Evolutionary conservation across 257 asterid species (phyloP), one percentile per base, ranked within the genome.

Genomic region (Leonotis leonurus): DNA sequence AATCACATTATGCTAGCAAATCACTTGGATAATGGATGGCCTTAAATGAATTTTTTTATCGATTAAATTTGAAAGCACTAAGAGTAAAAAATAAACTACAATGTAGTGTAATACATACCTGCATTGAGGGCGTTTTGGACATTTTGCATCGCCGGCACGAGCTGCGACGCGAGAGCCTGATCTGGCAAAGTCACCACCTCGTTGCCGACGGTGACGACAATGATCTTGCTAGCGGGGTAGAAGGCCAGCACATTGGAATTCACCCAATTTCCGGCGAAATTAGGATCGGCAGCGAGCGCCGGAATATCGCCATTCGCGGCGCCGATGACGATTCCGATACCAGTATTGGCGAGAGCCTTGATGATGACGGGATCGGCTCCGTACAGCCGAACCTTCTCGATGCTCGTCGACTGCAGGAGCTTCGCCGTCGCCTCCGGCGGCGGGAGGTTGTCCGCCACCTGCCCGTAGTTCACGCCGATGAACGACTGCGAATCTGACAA

Each of bases 111-210:
- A n/a, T 5, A 14, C 2, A 3, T 1, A 43, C 98, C 96, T 6
- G 94, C 90, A 57, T 81, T 79, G 80, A 93, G 95, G 92, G 97
- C 99, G 52, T 87, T 87, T 76, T 89, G 99, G 87, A 93, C 85
- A 80, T 93, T 93, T 52, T 83, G 87, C 97, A 93, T 85, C 11
- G 99, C 99, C 2, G 99, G 96, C 56, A 89, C 18, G 49, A 93
- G 91, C 73, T 85, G 78, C 1, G 95, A 53, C 3, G 75, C 83
- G n/a, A 93, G 92, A 43, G 18, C 60, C 63, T 68, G 92, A 65
- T 87, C 97, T 3, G 77, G 65, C 2, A 83, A 74, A 18, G 85
- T 73, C 73, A 93, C 75, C 33, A 93, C 96, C 77, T 93, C 99
- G 60, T 93, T 93, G 26, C 99, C 99, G 41, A 93, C 86, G 2